Base-by-base conservation (phyloP, 345 rosid genomes). In the Murraya paniculata region DNA sequence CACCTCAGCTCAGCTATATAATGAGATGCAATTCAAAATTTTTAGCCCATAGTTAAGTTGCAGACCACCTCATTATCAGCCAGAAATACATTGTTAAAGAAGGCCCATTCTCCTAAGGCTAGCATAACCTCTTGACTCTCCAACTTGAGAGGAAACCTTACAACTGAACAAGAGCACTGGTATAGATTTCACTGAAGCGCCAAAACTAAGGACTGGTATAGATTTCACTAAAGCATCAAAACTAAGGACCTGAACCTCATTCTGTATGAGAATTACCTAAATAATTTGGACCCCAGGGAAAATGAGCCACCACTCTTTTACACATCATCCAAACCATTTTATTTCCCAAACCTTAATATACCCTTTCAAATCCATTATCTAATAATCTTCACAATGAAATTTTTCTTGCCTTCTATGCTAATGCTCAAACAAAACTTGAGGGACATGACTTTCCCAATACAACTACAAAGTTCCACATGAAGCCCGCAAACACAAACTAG, bases 181-280 rank as follows among this genome's bases (percentile, higher is more conserved):
- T 60, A 21, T 30, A 72, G 65, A 64, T 28, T 72, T 57, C 31
- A 57, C 33, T 27, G n/a, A 58, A 57, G n/a, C 75, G 57, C 9
- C 30, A 19, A 71, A 38, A 38, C 41, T 38, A 38, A 0, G 41
- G 41, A 38, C 41, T 38, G 53, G 53, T 4, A 45, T 45, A 56
- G 64, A 62, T 19, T 72, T 72, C 48, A 72, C 22, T 18, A 33
- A 57, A 57, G n/a, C 75, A 72, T 9, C 30, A 71, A 53, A 71
- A 33, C 48, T 24, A 57, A 33, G 65, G 6, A 72, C 50, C 75
- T 33, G 24, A 39, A 24, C 19, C 24, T 35, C 53, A 48, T 30
- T 35, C 22, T n/a, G 11, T 18, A 9, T 8, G 39, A 73, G 35
- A 7, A 24, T 35, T n/a, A 9, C 53, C 33, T 36, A 2, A 38